A percentile compares a stretch with the other conserved stretches of the same genome.
phyloP scores from a whole-genome alignment of 2,329 filamentous ascomycete genomes.

The Fusarium sp. region DNA sequence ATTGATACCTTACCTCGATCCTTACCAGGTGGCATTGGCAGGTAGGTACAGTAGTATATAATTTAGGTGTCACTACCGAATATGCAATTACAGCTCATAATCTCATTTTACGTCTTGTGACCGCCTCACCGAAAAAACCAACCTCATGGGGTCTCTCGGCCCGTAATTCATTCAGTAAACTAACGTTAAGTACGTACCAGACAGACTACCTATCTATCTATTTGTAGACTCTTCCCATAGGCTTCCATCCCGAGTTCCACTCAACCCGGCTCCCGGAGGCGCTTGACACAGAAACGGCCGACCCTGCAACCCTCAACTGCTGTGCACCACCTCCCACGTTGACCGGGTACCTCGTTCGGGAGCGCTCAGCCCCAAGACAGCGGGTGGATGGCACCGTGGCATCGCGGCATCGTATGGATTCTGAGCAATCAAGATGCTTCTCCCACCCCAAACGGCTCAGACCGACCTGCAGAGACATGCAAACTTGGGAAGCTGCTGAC shows the following conservation, averaged over 20 bases:
- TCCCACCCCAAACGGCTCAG: conserved; percentile 39
- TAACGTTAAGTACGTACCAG: background rate
- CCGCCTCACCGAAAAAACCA: conserved; percentile 34
- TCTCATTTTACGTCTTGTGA: conserved; percentile 24
- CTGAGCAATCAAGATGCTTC: conserved; percentile 40
- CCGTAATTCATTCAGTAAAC: conserved; percentile 12
- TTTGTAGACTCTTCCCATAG: conserved; percentile 16
- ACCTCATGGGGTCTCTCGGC: conserved; percentile 26
- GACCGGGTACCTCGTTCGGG: conserved; percentile 42
- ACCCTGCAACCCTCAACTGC: conserved; percentile 24
- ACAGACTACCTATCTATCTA: too few species aligned
- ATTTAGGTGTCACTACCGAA: conserved; percentile 4
- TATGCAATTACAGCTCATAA: conserved; percentile 32
- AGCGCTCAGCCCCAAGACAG: conserved; percentile 35
- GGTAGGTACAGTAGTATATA: background rate
- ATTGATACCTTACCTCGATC: conserved; percentile 23
- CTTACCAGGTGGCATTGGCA: conserved; percentile 12
- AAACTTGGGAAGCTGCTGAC: conserved; percentile 41
- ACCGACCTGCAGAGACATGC: conserved; percentile 41
- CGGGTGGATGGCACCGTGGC: conserved; percentile 38
- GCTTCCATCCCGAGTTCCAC: conserved; percentile 39
- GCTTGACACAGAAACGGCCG: conserved; percentile 21
- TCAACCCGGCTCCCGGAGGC: conserved; percentile 27
- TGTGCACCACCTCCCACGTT: conserved; percentile 26
- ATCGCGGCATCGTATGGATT: conserved; percentile 40